Percentiles rank a stretch among this genome's conserved stretches.
phyloP scores from a whole-genome alignment of 176 grass and related monocot genomes.

The Chloris gayana region DNA sequence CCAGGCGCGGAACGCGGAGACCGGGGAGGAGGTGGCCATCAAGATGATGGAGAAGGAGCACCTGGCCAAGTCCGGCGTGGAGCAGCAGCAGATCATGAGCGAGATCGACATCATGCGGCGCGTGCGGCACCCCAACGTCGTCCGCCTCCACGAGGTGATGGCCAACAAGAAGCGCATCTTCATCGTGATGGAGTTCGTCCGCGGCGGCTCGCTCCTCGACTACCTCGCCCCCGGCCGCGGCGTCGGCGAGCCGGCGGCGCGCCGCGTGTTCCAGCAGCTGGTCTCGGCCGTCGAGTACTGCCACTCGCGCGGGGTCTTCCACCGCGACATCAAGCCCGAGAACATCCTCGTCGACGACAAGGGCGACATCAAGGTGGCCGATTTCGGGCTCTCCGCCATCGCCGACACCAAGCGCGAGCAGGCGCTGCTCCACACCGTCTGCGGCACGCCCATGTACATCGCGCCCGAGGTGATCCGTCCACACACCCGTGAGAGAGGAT shows the following conservation, averaged over 20 bases:
- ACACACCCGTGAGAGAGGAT: conserved; percentile 28
- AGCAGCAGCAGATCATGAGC: conserved; percentile 39
- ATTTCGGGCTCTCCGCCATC: conserved; percentile 64
- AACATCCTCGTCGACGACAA: conserved; percentile 51
- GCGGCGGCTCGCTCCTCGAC: conserved; percentile 58
- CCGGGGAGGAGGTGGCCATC: conserved; percentile 56
- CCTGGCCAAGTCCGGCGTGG: conserved; percentile 38
- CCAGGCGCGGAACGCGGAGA: conserved; percentile 21
- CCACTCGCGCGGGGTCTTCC: conserved; percentile 60
- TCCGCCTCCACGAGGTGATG: conserved; percentile 67
- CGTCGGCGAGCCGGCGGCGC: conserved; percentile 45
- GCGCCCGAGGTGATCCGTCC: conserved; percentile 52
- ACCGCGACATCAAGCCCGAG: conserved; percentile 51
- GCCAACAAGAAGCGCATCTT: conserved; percentile 58
- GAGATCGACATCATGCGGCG: conserved; percentile 63
- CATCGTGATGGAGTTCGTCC: conserved; percentile 69
- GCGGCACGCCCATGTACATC: conserved; percentile 61
- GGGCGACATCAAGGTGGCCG: conserved; percentile 68
- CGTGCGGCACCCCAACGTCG: conserved; percentile 63
- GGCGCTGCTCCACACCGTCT: conserved; percentile 55
- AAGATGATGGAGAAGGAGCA: conserved; percentile 64
- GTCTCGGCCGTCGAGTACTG: conserved; percentile 61
- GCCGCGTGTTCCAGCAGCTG: conserved; percentile 67
- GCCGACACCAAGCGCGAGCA: conserved; percentile 37
- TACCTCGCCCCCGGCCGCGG: conserved; percentile 33